A percentile compares a stretch with the other conserved stretches of the same genome.
phyloP scores from a whole-genome alignment of 768 basidiomycete genomes.

The Lentinula sp. region DNA sequence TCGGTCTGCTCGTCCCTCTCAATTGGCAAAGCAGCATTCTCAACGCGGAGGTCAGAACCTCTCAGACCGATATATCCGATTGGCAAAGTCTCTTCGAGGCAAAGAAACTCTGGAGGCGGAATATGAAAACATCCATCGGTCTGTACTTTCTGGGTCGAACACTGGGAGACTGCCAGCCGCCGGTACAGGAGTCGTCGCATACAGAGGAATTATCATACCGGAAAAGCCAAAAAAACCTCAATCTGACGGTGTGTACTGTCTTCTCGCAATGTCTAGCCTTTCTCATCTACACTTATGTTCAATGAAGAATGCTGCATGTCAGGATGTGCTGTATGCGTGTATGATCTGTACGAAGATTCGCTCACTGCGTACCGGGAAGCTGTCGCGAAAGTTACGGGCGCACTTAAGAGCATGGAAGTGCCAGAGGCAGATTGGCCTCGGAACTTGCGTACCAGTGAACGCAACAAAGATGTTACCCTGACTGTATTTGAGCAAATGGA shows the following conservation, averaged over 20 bases:
- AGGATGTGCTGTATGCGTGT: slow-evolving; percentile 87
- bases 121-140: slow-evolving; percentile 17
- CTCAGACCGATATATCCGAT: slow-evolving; percentile 43
- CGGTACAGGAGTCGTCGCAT: slow-evolving; percentile 20
- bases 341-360: slow-evolving; percentile 80
- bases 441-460: slow-evolving; percentile 27
- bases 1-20: background rate
- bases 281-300: background rate
- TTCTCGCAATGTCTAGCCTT: background rate
- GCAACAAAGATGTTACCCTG: slow-evolving; percentile 32
- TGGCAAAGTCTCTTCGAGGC: slow-evolving; percentile 47
- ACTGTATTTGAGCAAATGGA: slow-evolving; percentile 75
- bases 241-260: slow-evolving; percentile 51
- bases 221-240: slow-evolving; percentile 55
- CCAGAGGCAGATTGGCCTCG: slow-evolving; percentile 64
- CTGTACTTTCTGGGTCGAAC: background rate
- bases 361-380: slow-evolving; percentile 55
- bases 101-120: slow-evolving; percentile 31
- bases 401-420: slow-evolving; percentile 41
- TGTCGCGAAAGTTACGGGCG: slow-evolving; percentile 39
- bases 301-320: slow-evolving; percentile 89
- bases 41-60: slow-evolving; percentile 53
- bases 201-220: slow-evolving; percentile 55
- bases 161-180: background rate
- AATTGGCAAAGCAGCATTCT: slow-evolving; percentile 12